These are phyloP conservation scores for Chlorophyllum brunneum DNA, from an alignment of 768 basidiomycete species.

Conservation along the genomic window DNA sequence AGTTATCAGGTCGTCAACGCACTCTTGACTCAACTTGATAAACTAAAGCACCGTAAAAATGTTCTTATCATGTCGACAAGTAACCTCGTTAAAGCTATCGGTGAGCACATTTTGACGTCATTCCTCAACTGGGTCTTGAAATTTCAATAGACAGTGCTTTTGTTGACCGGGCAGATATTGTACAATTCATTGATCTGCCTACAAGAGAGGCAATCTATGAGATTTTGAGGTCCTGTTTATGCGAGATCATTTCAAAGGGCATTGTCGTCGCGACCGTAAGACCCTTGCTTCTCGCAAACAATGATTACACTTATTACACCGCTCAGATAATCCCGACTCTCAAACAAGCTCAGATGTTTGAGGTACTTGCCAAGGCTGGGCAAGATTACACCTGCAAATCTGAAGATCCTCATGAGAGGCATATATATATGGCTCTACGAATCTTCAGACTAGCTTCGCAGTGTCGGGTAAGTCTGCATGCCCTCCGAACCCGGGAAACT, in stretches of 20 bases:
- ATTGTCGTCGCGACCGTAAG: constrained; percentile 65
- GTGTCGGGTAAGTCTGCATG: constrained; percentile 64
- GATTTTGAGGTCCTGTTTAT: constrained; percentile 78
- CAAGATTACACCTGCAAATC: constrained; percentile 9
- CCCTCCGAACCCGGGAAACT: neutral
- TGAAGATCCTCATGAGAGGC: constrained; percentile 39
- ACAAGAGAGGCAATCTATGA: constrained; percentile 91
- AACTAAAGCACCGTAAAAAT: constrained; percentile 89
- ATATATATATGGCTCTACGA: constrained; percentile 50
- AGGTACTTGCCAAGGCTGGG: constrained; percentile 34
- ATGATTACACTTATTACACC: constrained; percentile 5
- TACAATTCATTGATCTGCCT: constrained; percentile 92
- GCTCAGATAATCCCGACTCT: constrained; percentile 58
- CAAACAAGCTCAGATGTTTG: constrained; percentile 57
- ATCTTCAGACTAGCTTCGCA: constrained; percentile 66
- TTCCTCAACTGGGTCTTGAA: neutral
- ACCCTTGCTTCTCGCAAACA: neutral
- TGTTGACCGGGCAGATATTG: constrained; percentile 94
- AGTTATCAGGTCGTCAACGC: constrained; percentile 87
- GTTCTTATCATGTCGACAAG: constrained; percentile 96
- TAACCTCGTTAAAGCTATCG: constrained; percentile 92
- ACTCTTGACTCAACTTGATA: constrained; percentile 93
- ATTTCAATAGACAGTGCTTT: constrained; percentile 79
- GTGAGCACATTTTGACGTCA: constrained; percentile 32
- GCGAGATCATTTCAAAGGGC: constrained; percentile 72